Conservation (phyloP, 225 moss, liverwort and hornwort species). For the Polytrichum formosum region DNA sequence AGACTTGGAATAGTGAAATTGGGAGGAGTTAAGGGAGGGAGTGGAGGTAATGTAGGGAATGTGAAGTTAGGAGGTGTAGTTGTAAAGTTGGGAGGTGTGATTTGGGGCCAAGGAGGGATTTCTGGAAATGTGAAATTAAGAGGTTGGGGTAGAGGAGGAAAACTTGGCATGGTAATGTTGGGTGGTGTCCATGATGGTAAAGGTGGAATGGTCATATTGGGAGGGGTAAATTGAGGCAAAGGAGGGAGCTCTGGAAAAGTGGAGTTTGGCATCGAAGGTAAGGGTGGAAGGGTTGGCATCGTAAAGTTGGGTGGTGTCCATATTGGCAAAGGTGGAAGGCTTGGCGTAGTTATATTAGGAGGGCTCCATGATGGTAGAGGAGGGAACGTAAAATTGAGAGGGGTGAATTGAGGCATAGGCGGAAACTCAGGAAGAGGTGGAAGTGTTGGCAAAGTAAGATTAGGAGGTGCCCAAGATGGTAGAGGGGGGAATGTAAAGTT, state of each 20-base stretch:
- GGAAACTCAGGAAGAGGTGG: background rate
- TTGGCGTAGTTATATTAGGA: background rate
- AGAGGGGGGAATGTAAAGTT: constrained; percentile 4
- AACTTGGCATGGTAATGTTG: constrained; percentile 11
- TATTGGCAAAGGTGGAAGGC: background rate
- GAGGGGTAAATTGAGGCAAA: background rate
- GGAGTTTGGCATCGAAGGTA: constrained; percentile 6
- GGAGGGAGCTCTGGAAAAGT: constrained; percentile 8
- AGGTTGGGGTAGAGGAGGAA: background rate
- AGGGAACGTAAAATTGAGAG: background rate
- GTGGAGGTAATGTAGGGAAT: background rate
- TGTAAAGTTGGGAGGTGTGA: constrained; percentile 24
- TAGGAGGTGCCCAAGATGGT: background rate
- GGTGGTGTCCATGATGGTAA: constrained; percentile 4
- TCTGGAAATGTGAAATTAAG: background rate
- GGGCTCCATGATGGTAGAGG: background rate
- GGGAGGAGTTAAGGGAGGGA: constrained; percentile 9
- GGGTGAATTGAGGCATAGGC: background rate
- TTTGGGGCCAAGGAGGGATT: background rate
- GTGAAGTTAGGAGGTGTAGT: background rate
- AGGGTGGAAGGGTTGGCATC: background rate
- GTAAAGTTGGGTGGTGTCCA: too few species aligned
- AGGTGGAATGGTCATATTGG: constrained; percentile 14
- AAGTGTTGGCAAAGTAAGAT: background rate
- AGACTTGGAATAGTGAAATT: constrained; percentile 5